Evolutionary conservation across 495 filamentous ascomycete species (phyloP), one percentile per base, ranked within the genome.

Genomic region (Penicillium silybi): DNA sequence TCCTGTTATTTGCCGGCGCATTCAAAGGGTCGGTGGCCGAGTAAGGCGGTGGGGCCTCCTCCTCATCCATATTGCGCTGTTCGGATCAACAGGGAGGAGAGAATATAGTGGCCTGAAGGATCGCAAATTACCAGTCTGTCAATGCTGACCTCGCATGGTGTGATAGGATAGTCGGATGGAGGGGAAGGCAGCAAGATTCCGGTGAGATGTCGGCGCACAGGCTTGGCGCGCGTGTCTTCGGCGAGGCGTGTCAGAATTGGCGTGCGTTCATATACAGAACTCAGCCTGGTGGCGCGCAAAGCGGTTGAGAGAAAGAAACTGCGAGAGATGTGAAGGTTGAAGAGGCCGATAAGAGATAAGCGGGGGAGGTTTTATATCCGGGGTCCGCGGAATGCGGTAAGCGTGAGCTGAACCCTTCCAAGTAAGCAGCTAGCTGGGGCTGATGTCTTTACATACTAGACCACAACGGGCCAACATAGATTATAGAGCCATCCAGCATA

Each of bases 1-100:
- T 63, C 42, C 54, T 55, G 46, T 45, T 64, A 50, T 52, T 61
- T n/a, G 59, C 41, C 32, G 59, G 62, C 18, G 59, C 37, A 32
- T 62, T 34, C 37, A 75, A 57, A 32, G 73, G 73, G 52, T 77
- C 73, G 41, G 73, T 65, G 29, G 71, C 63, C 52, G 73, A 71
- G 61, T 77, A 77, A 27, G 73, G 73, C 46, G 73, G 72, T 55
- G 73, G 70, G 47, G 61, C 69, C 56, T 76, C 73, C 32, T 73
- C 69, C 46, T 67, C 58, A 52, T 73, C 70, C 71, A 74, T 74
- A 51, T 41, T 37, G 46, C 44, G 20, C 23, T 18, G 27, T 32
- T 37, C n/a, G n/a, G 13, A 38, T 22, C 20, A 52, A 32, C 29
- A 15, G 48, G 18, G 32, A 46, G 44, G 11, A 29, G 40, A 34